These are phyloP conservation scores for Tolypocladium guangdongense DNA, from an alignment of 2,329 filamentous ascomycete genomes.

Conservation along the genomic window DNA sequence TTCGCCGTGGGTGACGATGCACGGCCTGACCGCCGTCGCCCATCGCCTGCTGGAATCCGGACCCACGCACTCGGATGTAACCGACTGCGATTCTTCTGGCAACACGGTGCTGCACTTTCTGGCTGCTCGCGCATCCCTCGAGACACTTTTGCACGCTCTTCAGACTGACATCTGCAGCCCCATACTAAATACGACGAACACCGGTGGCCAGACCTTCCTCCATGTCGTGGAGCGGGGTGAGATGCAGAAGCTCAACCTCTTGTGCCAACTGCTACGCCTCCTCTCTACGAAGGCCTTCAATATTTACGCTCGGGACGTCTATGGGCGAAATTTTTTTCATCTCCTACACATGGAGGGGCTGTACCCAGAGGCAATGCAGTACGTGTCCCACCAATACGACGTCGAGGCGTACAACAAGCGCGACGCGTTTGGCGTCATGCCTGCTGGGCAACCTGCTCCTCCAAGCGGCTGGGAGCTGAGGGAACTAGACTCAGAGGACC, in stretches of 20 bases:
- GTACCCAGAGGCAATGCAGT: slow-evolving; percentile 16
- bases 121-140: slow-evolving; percentile 21
- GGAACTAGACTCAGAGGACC: slow-evolving; percentile 1
- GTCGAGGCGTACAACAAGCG: slow-evolving; percentile 23
- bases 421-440: slow-evolving; percentile 36
- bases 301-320: slow-evolving; percentile 31
- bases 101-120: slow-evolving; percentile 38
- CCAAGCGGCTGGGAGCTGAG: background rate
- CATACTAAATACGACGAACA: slow-evolving; percentile 24
- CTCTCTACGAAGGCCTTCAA: slow-evolving; percentile 13
- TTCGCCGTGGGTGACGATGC: slow-evolving; percentile 18
- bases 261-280: slow-evolving; percentile 16
- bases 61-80: slow-evolving; percentile 4
- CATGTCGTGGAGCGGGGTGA: slow-evolving; percentile 28
- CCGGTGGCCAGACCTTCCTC: slow-evolving; percentile 37
- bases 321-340: slow-evolving; percentile 44
- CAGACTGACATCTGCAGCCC: slow-evolving; percentile 4
- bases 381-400: slow-evolving; percentile 24
- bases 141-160: slow-evolving; percentile 18
- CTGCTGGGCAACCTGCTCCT: slow-evolving; percentile 3
- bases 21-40: slow-evolving; percentile 12
- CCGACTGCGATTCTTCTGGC: slow-evolving; percentile 28
- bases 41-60: slow-evolving; percentile 7
- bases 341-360: slow-evolving; percentile 15
- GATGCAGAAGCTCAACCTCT: slow-evolving; percentile 16